Evolutionary conservation across 83 land plant species (phyloP).

Genomic region (Picea abies): DNA sequence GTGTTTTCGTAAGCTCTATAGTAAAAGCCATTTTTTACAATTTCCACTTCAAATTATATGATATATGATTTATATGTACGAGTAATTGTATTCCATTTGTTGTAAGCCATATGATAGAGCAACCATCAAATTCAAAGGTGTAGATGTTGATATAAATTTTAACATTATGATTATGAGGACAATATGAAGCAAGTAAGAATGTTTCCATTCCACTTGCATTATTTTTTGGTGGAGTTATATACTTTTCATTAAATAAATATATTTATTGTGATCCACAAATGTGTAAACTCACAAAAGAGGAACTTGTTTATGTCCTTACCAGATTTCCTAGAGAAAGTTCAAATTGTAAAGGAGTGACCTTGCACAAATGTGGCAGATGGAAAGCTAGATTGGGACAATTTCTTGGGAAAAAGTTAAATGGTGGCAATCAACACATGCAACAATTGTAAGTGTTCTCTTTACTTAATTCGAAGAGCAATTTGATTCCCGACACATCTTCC

Average conservation of each 20-base stretch:
- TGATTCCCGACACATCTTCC: too few relatives aligned
- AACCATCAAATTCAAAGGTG: constrained; percentile 51
- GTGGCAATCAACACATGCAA: too few relatives aligned
- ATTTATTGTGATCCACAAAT: constrained; percentile 23
- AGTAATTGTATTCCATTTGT: too few relatives aligned
- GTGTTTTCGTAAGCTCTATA: too few relatives aligned
- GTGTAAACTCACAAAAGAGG: constrained; percentile 47
- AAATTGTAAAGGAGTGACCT: constrained; percentile 46
- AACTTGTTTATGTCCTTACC: constrained; percentile 48
- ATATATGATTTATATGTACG: neutral
- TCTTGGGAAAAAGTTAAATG: too few relatives aligned
- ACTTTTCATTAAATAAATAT: too few relatives aligned
- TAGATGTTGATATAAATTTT: constrained; percentile 57
- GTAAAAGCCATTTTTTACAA: too few relatives aligned
- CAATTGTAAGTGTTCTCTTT: too few relatives aligned
- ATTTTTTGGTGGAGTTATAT: too few relatives aligned
- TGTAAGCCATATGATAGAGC: constrained; percentile 52
- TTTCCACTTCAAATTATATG: neutral
- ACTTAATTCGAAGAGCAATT: too few relatives aligned
- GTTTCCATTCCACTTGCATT: too few relatives aligned
- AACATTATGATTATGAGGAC: constrained; percentile 42
- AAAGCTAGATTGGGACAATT: constrained; percentile 58
- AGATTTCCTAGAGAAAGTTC: constrained; percentile 59
- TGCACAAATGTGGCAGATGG: constrained; percentile 63
- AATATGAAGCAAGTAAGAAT: constrained; percentile 39